Evolutionary conservation across 768 basidiomycete genomes (phyloP), one percentile per base, ranked within the genome.

Genomic region (Psilocybe subaeruginosa): DNA sequence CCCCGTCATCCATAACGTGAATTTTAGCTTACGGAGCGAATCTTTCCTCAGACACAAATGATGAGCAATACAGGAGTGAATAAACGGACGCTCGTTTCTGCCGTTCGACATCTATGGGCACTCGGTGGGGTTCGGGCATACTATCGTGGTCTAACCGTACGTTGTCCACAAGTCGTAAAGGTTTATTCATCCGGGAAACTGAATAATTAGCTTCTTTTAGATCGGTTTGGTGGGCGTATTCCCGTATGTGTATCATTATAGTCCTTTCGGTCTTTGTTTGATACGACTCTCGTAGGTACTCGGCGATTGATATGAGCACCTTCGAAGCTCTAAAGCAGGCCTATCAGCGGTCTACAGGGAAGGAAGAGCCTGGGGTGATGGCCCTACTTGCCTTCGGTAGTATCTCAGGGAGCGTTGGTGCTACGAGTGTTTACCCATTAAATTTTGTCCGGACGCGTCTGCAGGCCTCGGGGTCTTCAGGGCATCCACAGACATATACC

Each of bases 221-320:
- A 91, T 97, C 66, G 97, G 97, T 45, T 82, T 99, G 35, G 74
- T 98, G 56, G 97, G 97, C 33, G 97, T 99, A 33, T 99, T 99
- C 77, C 97, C 97, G 90, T 92, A 75, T 47, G 90, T 60, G 19
- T n/a, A 30, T 52, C 14, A 56, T 52, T 45, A 43, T 14, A 2
- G 41, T 16, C 41, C 14, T 5, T 43, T 43, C n/a, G 4, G 30
- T 48, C 39, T 33, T n/a, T 35, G 50, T 19, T n/a, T 39, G 19
- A 43, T 23, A 46, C 39, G 31, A 12, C 19, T 43, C 27, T 23
- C 33, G 48, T 71, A 91, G 90, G 60, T 93, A 92, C 72, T 90
- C 93, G 12, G 97, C 97, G 4, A 99, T 99, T 64, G 97, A 99
- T 74, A 97, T 95, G 93, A 92, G 90, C 68, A 96, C 96, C 3